These are phyloP conservation scores for Emergomyces pasteurianus DNA, from an alignment of 2,329 filamentous ascomycete genomes.

Conservation along the genomic window DNA sequence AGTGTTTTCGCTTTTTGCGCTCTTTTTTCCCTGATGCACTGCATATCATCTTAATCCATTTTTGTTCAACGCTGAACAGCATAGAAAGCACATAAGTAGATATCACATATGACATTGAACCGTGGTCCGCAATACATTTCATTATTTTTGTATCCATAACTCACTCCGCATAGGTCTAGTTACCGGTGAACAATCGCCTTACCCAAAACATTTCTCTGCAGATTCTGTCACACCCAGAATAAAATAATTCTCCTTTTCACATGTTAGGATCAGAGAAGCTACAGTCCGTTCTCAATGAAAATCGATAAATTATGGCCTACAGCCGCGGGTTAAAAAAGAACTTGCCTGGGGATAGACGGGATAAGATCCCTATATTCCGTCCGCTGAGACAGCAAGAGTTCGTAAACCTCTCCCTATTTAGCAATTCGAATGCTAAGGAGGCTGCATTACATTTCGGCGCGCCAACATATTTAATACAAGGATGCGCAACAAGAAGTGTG, in stretches of 20 bases:
- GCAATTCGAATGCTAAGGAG: slow-evolving; percentile 92
- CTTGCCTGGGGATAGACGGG: not conserved
- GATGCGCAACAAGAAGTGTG: slow-evolving; percentile 67
- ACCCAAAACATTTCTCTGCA: not conserved
- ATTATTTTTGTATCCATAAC: not conserved
- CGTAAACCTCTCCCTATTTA: too few relatives aligned
- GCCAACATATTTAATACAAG: too few relatives aligned
- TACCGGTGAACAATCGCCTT: too few relatives aligned
- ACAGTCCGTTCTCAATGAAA: not conserved
- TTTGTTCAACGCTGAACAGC: not conserved
- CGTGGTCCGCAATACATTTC: not conserved
- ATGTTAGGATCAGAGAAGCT: not conserved
- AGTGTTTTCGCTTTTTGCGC: not conserved
- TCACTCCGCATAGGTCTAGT: too few relatives aligned
- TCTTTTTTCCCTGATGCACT: not conserved
- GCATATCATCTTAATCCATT: not conserved
- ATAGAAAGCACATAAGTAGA: not conserved
- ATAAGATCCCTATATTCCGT: not conserved
- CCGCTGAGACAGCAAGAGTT: too few relatives aligned
- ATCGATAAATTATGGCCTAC: not conserved
- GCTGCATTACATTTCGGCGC: slow-evolving; percentile 83
- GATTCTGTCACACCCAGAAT: not conserved
- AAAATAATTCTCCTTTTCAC: not conserved
- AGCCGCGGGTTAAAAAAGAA: too few relatives aligned
- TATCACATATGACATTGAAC: not conserved